Percentiles rank a stretch among this genome's conserved stretches.
These are phyloP conservation scores for Dictyostelium brefeldianum DNA, from an alignment of 78 protist genomes.

Conservation along the genomic window DNA sequence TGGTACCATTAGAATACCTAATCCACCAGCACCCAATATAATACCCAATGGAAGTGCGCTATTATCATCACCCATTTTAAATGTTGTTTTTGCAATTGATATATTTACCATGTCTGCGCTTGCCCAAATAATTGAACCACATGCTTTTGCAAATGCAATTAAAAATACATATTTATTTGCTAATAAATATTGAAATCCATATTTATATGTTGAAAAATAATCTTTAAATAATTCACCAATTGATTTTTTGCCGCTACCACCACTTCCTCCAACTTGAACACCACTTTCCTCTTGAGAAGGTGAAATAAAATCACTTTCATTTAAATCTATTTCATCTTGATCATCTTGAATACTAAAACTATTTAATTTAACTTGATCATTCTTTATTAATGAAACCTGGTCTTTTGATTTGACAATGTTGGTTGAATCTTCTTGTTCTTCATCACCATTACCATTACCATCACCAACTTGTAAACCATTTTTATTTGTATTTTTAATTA, in stretches of 20 bases:
- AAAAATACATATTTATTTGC: conserved; percentile 26
- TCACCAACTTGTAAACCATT: too few species aligned
- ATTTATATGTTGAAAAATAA: conserved; percentile 25
- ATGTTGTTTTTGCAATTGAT: conserved; percentile 15
- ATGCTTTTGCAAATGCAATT: conserved; percentile 32
- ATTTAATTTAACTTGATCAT: neutral
- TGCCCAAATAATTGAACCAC: conserved; percentile 53
- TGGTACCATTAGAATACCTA: conserved; percentile 50
- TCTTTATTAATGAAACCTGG: conserved; percentile 18
- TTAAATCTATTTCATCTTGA: neutral
- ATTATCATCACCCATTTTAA: conserved; percentile 6
- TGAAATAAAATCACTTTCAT: neutral
- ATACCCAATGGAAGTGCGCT: conserved; percentile 17
- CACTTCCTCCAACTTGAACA: neutral
- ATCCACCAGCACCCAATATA: conserved; percentile 57
- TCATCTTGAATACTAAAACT: neutral
- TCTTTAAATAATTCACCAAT: neutral
- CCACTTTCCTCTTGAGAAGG: neutral
- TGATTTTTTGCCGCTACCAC: neutral
- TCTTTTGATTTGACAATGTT: too few species aligned
- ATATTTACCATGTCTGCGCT: conserved; percentile 22
- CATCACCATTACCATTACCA: too few species aligned
- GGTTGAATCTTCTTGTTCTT: too few species aligned
- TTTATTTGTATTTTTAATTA: conserved; percentile 15
- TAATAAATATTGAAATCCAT: conserved; percentile 11